phyloP scores from a whole-genome alignment of 129 eudicot species.

The Tagetes erecta region DNA sequence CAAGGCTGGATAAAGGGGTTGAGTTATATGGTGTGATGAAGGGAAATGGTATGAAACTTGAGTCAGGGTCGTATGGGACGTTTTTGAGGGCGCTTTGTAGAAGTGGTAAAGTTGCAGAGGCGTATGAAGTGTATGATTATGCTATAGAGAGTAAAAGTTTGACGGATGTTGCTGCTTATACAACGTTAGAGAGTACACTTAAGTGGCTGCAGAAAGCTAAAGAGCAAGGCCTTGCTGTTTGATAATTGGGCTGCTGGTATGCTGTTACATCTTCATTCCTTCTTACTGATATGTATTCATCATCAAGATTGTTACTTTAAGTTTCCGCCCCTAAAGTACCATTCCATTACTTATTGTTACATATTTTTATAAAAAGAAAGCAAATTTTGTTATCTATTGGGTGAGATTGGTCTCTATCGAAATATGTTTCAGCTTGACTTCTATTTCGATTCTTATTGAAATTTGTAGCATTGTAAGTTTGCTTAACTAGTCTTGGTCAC shows the following conservation, averaged over 20 bases:
- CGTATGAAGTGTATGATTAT: constrained; percentile 91
- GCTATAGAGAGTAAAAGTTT: constrained; percentile 89
- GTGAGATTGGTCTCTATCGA: neutral
- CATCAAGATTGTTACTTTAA: constrained; percentile 12
- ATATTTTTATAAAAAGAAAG: constrained; percentile 16
- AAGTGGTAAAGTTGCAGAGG: constrained; percentile 77
- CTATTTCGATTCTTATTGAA: constrained; percentile 3
- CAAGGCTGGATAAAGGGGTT: constrained; percentile 59
- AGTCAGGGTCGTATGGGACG: constrained; percentile 79
- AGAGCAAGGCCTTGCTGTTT: constrained; percentile 80
- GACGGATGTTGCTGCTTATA: constrained; percentile 74
- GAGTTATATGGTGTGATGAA: constrained; percentile 69
- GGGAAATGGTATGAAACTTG: constrained; percentile 63
- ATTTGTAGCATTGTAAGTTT: neutral
- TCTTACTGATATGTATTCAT: constrained; percentile 17
- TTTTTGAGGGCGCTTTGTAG: constrained; percentile 80
- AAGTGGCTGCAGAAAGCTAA: constrained; percentile 92
- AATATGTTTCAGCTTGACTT: neutral
- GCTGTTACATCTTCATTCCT: constrained; percentile 17
- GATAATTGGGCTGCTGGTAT: constrained; percentile 28
- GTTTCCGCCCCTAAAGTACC: neutral
- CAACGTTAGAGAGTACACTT: constrained; percentile 76
- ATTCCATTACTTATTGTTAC: neutral
- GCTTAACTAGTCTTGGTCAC: neutral
- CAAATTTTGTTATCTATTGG: constrained; percentile 1